phyloP scores from a whole-genome alignment of 139 green algal species.

The Chlorella sp. region DNA sequence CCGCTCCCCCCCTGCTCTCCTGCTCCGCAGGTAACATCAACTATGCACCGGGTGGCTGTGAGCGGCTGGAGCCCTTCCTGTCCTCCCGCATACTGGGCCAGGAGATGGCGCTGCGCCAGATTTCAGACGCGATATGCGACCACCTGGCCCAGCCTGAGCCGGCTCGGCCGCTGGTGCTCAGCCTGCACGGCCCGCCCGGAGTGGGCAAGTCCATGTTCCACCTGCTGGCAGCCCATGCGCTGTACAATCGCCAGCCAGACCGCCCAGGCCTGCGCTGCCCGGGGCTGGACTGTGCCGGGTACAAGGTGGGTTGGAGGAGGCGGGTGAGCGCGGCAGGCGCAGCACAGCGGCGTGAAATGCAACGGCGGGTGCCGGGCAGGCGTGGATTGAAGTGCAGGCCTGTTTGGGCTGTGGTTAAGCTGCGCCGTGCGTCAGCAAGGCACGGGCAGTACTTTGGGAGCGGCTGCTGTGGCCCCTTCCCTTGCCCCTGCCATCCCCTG shows the following conservation, averaged over 20 bases:
- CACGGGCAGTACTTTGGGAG: too few species aligned
- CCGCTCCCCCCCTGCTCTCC: too few species aligned
- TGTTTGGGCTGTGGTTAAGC: too few species aligned
- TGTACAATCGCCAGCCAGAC: conserved; percentile 70
- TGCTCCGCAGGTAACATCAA: conserved; percentile 31
- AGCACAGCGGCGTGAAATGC: too few species aligned
- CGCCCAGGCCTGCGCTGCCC: conserved; percentile 53
- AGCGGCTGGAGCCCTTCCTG: conserved; percentile 64
- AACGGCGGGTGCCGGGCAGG: too few species aligned
- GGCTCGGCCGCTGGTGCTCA: conserved; percentile 83
- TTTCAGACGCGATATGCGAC: conserved; percentile 80
- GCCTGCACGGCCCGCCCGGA: conserved; percentile 86
- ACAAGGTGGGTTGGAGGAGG: conserved; percentile 63
- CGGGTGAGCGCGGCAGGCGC: too few species aligned
- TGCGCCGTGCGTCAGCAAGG: too few species aligned
- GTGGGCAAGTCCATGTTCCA: conserved; percentile 92
- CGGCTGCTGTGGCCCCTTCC: too few species aligned
- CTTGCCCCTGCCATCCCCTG: too few species aligned
- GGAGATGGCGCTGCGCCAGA: conserved; percentile 63
- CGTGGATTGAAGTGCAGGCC: too few species aligned
- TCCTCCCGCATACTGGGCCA: conserved; percentile 76
- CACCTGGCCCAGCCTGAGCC: conserved; percentile 61
- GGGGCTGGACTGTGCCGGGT: conserved; percentile 69
- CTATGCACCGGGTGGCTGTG: conserved; percentile 70
- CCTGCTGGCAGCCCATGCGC: conserved; percentile 67